Evolutionary conservation across 1,284 basidiomycete species (phyloP), one percentile per base, ranked within the genome.

Genomic region (Fomitopsis pinicola): DNA sequence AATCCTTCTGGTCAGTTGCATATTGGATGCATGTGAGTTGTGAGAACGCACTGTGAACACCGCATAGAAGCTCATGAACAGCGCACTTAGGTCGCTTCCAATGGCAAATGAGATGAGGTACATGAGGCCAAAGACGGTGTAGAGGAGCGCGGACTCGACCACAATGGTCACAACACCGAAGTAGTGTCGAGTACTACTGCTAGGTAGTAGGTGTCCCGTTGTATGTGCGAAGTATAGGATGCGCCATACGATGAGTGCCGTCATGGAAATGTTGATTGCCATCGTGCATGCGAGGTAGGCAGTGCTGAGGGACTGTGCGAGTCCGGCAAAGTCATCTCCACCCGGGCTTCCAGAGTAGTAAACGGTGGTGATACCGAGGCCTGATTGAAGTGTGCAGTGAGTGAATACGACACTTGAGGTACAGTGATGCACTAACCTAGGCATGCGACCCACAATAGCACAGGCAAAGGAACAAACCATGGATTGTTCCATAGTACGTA

Each of bases 401-500:
- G n/a, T n/a, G n/a, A n/a, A n/a, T 22, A 10, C 9, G 14, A 19
- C 3, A 3, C 3, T 5, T 26, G 50, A 7, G 38, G 56, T 3
- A 33, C 30, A 33, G n/a, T 7, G 9, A 6, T 14, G 17, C 56
- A 14, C 61, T 14, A 36, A 66, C 67, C 62, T 5, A 67, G 60
- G 3, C 64, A 64, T 2, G 62, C 61, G 8, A 64, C 10, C 64
- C 64, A 68, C 12, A 68, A 26, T 19, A 64, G 35, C 36, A 45
- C 48, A 4, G 67, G 65, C 33, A 65, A 53, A 1, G 45, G 44
- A 22, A 64, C 55, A 30, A 65, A 48, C 7, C 59, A 61, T 14
- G 48, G 44, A 38, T 56, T 62, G 42, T 64, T 65, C 67, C 66
- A 69, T 9, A 69, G 59, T 12, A 69, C 63, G 40, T 54, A 66